Evolutionary conservation across 73 alveolate species (phyloP).

Genomic region (Paramecium pentaurelia): DNA sequence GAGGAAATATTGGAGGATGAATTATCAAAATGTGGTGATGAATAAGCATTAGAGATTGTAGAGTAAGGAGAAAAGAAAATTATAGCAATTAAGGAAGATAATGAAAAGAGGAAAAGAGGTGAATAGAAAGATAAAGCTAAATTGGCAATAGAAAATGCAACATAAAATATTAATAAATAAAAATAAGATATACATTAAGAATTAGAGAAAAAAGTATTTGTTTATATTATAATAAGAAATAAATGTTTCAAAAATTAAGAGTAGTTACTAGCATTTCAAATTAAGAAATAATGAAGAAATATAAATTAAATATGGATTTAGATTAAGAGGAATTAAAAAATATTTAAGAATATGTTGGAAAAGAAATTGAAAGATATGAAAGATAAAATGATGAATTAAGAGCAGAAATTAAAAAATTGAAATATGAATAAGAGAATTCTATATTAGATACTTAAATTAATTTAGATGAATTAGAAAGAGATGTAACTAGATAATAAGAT

Average conservation of each 20-base stretch:
- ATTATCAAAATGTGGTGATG: conserved; percentile 3
- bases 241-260: background rate
- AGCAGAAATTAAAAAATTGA: background rate
- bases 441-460: background rate
- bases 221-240: background rate
- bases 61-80: background rate
- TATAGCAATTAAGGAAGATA: background rate
- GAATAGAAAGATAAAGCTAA: background rate
- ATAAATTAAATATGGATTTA: background rate
- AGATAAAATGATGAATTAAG: background rate
- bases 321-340: background rate
- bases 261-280: background rate
- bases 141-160: background rate
- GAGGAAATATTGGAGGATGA: conserved; percentile 8
- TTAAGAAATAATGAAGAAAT: background rate
- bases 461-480: conserved; percentile 15
- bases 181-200: background rate
- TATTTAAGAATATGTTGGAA: background rate
- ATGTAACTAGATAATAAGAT: background rate
- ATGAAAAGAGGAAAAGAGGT: background rate
- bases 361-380: background rate
- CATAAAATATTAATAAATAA: background rate
- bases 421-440: background rate
- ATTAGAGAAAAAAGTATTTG: background rate
- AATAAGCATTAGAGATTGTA: background rate